Evolutionary conservation across 768 basidiomycete species (phyloP), one percentile per base, ranked within the genome.

Genomic region (Mycena capillaripes): DNA sequence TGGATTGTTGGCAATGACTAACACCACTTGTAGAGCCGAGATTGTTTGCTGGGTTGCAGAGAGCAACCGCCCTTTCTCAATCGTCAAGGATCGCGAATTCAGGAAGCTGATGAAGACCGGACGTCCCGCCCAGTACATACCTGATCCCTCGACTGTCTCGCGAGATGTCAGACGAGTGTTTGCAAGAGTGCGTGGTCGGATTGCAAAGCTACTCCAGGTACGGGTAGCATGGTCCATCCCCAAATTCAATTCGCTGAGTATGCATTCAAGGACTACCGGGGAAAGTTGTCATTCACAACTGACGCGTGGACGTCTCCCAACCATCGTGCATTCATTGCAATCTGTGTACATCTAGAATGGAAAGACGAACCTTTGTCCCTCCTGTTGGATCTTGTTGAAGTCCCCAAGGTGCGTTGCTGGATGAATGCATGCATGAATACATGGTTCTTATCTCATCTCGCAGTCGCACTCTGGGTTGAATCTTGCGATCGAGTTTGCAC

Each of bases 41-140:
- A 71, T 83, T 48, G 83, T 85, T 0, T 73, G 75, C 0, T 87
- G 86, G 86, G 73, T 86, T 0, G 55, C 82, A 0, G 79, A 84
- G 48, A 81, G 76, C 42, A 57, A 77, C 11, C 76, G 79, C 0
- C 85, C 84, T 0, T 83, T 85, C 65, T 68, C 71, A 0, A 84
- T 85, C 23, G 78, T 85, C 7, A 73, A 81, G 14, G 83, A 87
- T 62, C 63, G 72, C 0, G 82, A 78, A 0, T 86, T 82, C 60
- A 40, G 69, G 17, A 74, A 27, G 17, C 66, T 83, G 23, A 84
- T 83, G 78, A 82, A 77, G 57, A 79, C 73, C 21, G 84, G 79
- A 1, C 61, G 78, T 21, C 85, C 77, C 9, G 75, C 75, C 29
- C 70, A 76, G 27, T 82, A 79, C 68, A 62, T 85, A 48, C 84